Evolutionary conservation across 2,329 filamentous ascomycete genomes (phyloP), one percentile per base, ranked within the genome.

Genomic region (Cladophialophora immunda): DNA sequence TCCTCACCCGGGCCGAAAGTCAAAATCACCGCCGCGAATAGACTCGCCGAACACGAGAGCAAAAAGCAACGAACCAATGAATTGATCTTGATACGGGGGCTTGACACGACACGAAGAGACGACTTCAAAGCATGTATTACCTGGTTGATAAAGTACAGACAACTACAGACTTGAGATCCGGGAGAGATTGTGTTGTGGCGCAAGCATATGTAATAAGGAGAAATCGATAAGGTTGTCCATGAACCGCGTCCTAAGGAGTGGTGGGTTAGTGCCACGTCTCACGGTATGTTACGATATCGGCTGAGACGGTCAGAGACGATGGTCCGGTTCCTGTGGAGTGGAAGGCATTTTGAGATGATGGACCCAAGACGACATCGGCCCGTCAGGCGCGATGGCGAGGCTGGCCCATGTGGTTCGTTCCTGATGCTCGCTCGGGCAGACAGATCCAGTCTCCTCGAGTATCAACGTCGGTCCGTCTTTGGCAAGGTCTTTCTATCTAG

Each of bases 1-100:
- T 25, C 69, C 70, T 13, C 67, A 70, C 36, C 68, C 70, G 25
- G 59, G 71, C 27, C 59, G 66, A 30, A 73, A 71, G 63, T 73
- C 70, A 15, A 70, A 65, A 61, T 73, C 69, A 66, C 74, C 74
- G 11, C 74, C 74, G 9, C 68, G 74, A 47, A 75, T 75, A 58
- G 74, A 75, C 54, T 73, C 65, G 27, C 69, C 71, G 8, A 62
- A 34, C 15, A n/a, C 47, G 32, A 62, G 41, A 55, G 27, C 53
- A 29, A 34, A 53, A 17, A 62, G 60, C 36, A 62, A 55, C 19
- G 52, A 50, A 27, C 58, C 58, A 22, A 61, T 30, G n/a, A 25
- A 53, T 53, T 55, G 45, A 25, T 25, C 19, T 11, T 25, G 45
- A 47, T 6, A 11, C n/a, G 4, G 4, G 29, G 8, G 22, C 5